Evolutionary conservation across 2,329 filamentous ascomycete genomes (phyloP).

Genomic region (Pyrenophora teres): DNA sequence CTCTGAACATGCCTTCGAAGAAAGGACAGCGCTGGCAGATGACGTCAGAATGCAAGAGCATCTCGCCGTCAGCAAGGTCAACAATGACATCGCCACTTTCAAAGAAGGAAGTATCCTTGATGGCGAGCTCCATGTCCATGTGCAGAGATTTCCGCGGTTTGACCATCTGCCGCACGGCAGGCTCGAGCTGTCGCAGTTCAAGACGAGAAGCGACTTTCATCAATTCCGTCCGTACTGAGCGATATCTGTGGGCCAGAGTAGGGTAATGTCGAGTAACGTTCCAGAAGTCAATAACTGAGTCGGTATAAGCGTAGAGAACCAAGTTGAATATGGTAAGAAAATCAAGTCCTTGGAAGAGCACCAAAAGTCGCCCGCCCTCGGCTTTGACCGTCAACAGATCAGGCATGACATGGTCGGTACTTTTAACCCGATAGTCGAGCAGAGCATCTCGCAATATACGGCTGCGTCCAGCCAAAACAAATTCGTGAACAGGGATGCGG

Average conservation of each 20-base stretch:
- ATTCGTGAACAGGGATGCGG: conserved; percentile 79
- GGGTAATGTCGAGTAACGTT: conserved; percentile 72
- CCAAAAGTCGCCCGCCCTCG: conserved; percentile 56
- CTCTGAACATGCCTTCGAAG: conserved; percentile 87
- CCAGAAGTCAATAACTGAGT: conserved; percentile 83
- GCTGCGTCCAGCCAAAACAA: conserved; percentile 77
- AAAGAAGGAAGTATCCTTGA: conserved; percentile 72
- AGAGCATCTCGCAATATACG: conserved; percentile 62
- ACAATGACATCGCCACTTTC: conserved; percentile 79
- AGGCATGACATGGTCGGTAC: conserved; percentile 59
- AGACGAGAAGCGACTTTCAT: conserved; percentile 80
- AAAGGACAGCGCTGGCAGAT: conserved; percentile 87
- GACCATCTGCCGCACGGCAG: conserved; percentile 75
- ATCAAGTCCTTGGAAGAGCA: conserved; percentile 74
- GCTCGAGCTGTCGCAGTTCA: conserved; percentile 72
- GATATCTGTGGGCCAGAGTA: conserved; percentile 71
- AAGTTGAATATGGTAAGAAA: conserved; percentile 80
- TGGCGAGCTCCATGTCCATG: conserved; percentile 71
- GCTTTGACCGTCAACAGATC: conserved; percentile 66
- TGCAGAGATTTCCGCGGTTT: conserved; percentile 67
- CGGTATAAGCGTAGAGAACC: conserved; percentile 79
- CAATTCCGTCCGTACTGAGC: conserved; percentile 80
- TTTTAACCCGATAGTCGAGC: conserved; percentile 63
- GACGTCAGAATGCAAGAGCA: conserved; percentile 76
- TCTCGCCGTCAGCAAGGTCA: conserved; percentile 72